Conservation (phyloP, 371 early-diverging fungal species). For the Mucor mucedo region DNA sequence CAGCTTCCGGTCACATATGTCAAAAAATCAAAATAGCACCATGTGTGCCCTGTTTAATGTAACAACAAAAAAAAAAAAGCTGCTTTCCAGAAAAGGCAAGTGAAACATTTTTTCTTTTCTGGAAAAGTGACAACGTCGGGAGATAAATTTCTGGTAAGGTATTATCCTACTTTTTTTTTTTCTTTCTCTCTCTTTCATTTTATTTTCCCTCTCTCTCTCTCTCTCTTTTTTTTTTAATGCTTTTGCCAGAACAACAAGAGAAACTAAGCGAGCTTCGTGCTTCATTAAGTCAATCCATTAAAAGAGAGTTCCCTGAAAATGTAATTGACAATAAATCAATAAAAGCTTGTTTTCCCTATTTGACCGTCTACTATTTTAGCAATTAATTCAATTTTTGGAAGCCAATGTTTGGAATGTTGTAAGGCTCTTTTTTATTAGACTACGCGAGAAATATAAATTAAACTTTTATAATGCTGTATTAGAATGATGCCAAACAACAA, state of each 20-base stretch:
- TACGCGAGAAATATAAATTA: background rate
- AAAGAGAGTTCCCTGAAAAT: background rate
- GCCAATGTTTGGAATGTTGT: constrained; percentile 36
- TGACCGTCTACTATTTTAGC: constrained; percentile 7
- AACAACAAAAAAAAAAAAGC: too few relatives aligned
- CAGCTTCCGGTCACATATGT: too few relatives aligned
- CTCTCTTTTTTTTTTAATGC: background rate
- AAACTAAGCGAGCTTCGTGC: background rate
- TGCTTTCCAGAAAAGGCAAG: too few relatives aligned
- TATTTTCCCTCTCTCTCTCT: background rate
- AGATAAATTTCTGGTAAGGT: too few relatives aligned
- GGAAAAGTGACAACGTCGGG: too few relatives aligned
- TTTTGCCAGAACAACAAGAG: background rate
- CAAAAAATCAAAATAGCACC: background rate
- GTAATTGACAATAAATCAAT: background rate
- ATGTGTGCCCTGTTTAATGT: too few relatives aligned
- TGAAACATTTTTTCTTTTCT: too few relatives aligned
- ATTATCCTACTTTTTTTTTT: too few relatives aligned
- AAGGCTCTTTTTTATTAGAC: background rate
- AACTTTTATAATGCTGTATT: background rate
- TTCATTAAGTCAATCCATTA: background rate
- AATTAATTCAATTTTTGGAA: constrained; percentile 25
- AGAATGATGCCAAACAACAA: constrained; percentile 71
- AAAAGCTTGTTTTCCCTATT: too few relatives aligned
- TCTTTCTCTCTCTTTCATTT: too few relatives aligned